Percentiles rank a stretch among this genome's conserved stretches.
Evolutionary conservation across 768 basidiomycete species (phyloP).

Genomic region (Leccinum aurantiacum): DNA sequence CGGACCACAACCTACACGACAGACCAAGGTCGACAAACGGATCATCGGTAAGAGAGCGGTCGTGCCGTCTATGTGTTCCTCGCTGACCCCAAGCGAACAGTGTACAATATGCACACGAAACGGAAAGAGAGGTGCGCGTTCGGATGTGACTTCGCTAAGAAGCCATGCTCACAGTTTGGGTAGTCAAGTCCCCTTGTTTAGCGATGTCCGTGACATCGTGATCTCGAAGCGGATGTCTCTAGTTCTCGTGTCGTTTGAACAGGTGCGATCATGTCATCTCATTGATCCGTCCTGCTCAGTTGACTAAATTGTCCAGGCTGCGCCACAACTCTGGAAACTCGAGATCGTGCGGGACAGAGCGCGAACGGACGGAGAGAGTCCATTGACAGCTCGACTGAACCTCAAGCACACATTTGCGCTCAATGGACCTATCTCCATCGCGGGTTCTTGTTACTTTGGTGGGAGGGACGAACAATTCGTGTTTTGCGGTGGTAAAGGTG

Average conservation of each 20-base stretch:
- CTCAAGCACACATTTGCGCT: constrained; percentile 68
- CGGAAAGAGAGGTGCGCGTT: constrained; percentile 45
- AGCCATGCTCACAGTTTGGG: neutral
- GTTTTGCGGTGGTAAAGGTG: constrained; percentile 78
- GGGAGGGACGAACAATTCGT: constrained; percentile 76
- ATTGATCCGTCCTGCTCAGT: neutral
- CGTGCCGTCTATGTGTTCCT: neutral
- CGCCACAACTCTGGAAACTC: constrained; percentile 75
- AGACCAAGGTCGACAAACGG: constrained; percentile 50
- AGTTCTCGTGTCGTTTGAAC: constrained; percentile 40
- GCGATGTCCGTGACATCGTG: constrained; percentile 53
- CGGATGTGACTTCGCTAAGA: neutral
- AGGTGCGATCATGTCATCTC: constrained; percentile 15
- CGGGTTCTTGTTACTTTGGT: constrained; percentile 79
- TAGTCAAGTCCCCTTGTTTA: constrained; percentile 52
- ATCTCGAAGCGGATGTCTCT: constrained; percentile 43
- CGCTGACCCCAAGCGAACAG: constrained; percentile 28
- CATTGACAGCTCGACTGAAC: constrained; percentile 23
- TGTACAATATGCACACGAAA: constrained; percentile 47
- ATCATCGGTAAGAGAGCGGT: constrained; percentile 42
- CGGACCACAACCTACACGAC: constrained; percentile 45
- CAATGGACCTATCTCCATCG: constrained; percentile 64
- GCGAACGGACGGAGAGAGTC: constrained; percentile 31
- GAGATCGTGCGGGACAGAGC: constrained; percentile 54
- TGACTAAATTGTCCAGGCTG: constrained; percentile 41